Evolutionary conservation across 2,329 filamentous ascomycete species (phyloP).

Genomic region (Didymella lethalis): DNA sequence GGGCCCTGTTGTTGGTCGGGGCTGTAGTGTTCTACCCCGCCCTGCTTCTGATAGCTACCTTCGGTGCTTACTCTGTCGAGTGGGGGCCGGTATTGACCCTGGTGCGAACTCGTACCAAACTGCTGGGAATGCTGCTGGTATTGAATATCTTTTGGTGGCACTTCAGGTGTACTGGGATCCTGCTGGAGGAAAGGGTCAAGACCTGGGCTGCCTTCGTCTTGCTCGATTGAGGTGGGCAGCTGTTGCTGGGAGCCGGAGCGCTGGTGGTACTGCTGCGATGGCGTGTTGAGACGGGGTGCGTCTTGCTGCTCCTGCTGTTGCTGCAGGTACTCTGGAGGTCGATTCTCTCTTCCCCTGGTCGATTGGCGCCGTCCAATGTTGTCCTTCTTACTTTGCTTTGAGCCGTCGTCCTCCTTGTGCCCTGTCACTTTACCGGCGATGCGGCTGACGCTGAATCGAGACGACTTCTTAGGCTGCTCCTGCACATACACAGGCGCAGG

Average conservation of each 20-base stretch:
- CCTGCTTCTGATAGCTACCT: conserved; percentile 49
- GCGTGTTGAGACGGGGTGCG: conserved; percentile 30
- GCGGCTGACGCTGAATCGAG: conserved; percentile 47
- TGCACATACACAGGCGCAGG: conserved; percentile 25
- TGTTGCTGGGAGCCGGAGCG: conserved; percentile 44
- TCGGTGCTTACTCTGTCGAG: conserved; percentile 51
- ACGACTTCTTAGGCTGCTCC: conserved; percentile 39
- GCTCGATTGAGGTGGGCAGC: conserved; percentile 48
- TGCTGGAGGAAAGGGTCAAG: conserved; percentile 51
- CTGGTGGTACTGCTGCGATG: conserved; percentile 38
- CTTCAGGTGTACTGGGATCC: conserved; percentile 41
- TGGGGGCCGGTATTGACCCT: conserved; percentile 48
- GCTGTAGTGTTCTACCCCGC: conserved; percentile 52
- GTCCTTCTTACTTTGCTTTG: conserved; percentile 42
- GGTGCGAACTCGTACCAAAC: conserved; percentile 35
- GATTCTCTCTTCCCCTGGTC: conserved; percentile 46
- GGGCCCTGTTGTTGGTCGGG: conserved; percentile 46
- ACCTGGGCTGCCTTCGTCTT: conserved; percentile 46
- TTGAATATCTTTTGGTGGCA: conserved; percentile 48
- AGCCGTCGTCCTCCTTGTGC: conserved; percentile 45
- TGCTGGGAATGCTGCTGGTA: conserved; percentile 39
- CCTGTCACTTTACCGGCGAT: conserved; percentile 38
- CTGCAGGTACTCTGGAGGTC: conserved; percentile 39
- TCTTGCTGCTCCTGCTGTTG: conserved; percentile 32
- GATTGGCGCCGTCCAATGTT: conserved; percentile 46